Percentiles rank a stretch among this genome's conserved stretches.
Evolutionary conservation across 345 rosid species (phyloP).

Genomic region (Rhodomyrtus tomentosa): DNA sequence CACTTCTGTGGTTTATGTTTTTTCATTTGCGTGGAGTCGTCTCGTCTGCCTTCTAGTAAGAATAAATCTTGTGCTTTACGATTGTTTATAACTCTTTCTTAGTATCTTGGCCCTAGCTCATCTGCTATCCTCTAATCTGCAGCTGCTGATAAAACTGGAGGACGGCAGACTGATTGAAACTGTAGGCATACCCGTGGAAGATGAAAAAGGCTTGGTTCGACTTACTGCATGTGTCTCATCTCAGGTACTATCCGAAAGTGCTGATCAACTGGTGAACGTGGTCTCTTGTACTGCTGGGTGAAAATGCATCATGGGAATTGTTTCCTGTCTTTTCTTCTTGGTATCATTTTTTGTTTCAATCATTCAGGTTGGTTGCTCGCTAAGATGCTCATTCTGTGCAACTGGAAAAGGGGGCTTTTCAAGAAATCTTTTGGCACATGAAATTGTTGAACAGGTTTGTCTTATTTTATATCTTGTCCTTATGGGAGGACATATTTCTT

Average conservation of each 20-base stretch:
- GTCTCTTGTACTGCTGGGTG: background rate
- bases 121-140: conserved; percentile 2
- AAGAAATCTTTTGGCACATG: conserved; percentile 83
- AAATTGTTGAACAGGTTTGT: conserved; percentile 81
- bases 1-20: background rate
- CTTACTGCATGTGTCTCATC: conserved; percentile 96
- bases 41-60: background rate
- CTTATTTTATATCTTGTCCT: background rate
- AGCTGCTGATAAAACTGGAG: conserved; percentile 74
- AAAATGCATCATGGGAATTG: background rate
- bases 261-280: background rate
- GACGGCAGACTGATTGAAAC: conserved; percentile 91
- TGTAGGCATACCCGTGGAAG: conserved; percentile 87
- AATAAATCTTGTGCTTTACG: background rate
- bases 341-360: background rate
- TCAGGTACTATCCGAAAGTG: conserved; percentile 37
- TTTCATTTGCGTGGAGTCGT: background rate
- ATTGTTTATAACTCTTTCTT: background rate
- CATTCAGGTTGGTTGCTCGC: conserved; percentile 87
- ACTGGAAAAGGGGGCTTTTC: conserved; percentile 97
- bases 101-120: background rate
- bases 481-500: background rate
- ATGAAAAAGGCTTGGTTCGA: conserved; percentile 66
- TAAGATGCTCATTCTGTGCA: conserved; percentile 97
- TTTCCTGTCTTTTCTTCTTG: background rate